phyloP scores from a whole-genome alignment of 2,329 filamentous ascomycete genomes.

The Pezicula radicicola region DNA sequence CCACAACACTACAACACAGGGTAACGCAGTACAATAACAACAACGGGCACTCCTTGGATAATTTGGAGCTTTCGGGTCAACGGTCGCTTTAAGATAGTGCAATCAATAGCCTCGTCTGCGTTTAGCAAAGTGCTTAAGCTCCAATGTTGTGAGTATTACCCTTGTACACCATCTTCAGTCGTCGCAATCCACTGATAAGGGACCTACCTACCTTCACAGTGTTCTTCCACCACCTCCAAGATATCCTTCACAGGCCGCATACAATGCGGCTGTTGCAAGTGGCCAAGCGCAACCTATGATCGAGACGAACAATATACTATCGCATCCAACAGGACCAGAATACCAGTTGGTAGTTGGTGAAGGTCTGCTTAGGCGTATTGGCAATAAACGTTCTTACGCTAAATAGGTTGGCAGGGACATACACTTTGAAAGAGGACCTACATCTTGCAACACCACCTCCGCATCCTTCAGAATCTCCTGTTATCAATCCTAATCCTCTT shows the following conservation, averaged over 20 bases:
- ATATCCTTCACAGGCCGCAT: conserved; percentile 72
- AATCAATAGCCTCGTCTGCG: conserved; percentile 40
- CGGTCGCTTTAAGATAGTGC: too few species aligned
- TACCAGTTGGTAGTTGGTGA: conserved; percentile 92
- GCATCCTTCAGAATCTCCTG: conserved; percentile 88
- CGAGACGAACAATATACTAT: conserved; percentile 90
- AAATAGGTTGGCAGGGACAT: conserved; percentile 62
- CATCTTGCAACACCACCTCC: conserved; percentile 91
- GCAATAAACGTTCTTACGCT: conserved; percentile 2
- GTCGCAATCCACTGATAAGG: conserved; percentile 17
- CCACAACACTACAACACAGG: too few species aligned
- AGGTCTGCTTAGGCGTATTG: conserved; percentile 47
- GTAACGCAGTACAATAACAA: too few species aligned
- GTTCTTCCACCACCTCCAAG: conserved; percentile 82
- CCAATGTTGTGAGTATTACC: conserved; percentile 26
- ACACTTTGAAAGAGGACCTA: conserved; percentile 85
- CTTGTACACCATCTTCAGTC: not conserved
- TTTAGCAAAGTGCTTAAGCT: conserved; percentile 10
- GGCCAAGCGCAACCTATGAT: conserved; percentile 72
- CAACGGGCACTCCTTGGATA: too few species aligned
- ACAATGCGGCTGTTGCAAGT: conserved; percentile 68
- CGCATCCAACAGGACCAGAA: conserved; percentile 76
- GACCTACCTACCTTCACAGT: conserved; percentile 30
- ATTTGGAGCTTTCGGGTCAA: too few species aligned
- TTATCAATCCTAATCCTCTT: conserved; percentile 86